Evolutionary conservation across 768 basidiomycete genomes (phyloP), one percentile per base, ranked within the genome.

Genomic region (Kwoniella dendrophila): DNA sequence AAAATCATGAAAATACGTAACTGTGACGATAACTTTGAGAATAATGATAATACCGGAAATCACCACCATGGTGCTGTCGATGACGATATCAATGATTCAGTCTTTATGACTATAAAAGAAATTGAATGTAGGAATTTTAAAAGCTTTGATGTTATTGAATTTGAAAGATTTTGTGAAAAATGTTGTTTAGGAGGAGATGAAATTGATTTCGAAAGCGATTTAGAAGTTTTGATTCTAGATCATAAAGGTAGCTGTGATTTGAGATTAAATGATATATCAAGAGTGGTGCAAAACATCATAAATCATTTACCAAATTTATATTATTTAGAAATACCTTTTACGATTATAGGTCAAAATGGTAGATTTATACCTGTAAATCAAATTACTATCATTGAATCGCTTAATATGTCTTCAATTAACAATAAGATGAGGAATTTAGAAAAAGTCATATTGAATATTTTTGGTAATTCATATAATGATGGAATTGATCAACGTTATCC

Each of bases 151-250:
- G 26, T 53, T n/a, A 51, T 45, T 1, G 22, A n/a, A 2, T 54
- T 61, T 22, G 52, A 54, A 22, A 2, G 29, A 5, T 61, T 61
- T 43, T 61, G 59, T 48, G 53, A 24, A 30, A 26, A 20, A 47
- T n/a, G 26, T 4, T n/a, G n/a, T n/a, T n/a, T n/a, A n/a, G n/a
- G n/a, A n/a, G n/a, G n/a, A n/a, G n/a, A n/a, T n/a, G n/a, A n/a
- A n/a, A n/a, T n/a, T n/a, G n/a, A n/a, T n/a, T n/a, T n/a, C n/a
- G n/a, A n/a, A n/a, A n/a, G n/a, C n/a, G n/a, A n/a, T n/a, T n/a
- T 59, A 12, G 48, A 59, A 12, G 49, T 59, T 14, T 27, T 59
- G 27, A n/a, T 30, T 27, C 24, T 59, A 36, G 58, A 59, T 43
- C 22, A 33, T 18, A 22, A 11, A 2, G 3, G 32, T 12, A 27